These are phyloP conservation scores for Trifolium dubium DNA, from an alignment of 306 rosid species.

Conservation along the genomic window DNA sequence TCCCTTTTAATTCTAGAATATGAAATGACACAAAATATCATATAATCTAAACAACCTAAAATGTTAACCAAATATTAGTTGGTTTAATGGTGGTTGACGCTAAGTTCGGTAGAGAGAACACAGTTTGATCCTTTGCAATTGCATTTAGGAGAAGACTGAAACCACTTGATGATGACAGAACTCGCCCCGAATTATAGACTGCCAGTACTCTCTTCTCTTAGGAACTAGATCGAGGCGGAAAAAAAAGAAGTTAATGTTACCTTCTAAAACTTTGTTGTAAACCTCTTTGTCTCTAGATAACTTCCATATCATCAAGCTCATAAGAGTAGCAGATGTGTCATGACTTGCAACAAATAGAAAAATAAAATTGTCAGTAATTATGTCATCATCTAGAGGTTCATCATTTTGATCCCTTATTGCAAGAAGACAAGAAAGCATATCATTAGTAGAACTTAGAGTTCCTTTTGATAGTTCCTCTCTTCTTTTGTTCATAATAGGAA, in stretches of 20 bases:
- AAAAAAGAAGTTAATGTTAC: constrained; percentile 38
- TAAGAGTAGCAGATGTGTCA: constrained; percentile 58
- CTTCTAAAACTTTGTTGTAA: constrained; percentile 57
- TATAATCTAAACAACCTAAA: no score
- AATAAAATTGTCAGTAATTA: constrained; percentile 51
- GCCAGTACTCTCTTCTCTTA: no score
- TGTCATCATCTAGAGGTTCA: constrained; percentile 44
- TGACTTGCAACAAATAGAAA: constrained; percentile 54
- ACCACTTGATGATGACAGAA: no score
- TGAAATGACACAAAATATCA: no score
- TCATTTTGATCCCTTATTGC: constrained; percentile 58
- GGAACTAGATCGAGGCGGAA: no score
- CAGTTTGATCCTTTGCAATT: no score
- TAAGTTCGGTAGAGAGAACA: no score
- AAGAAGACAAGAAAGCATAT: constrained; percentile 49
- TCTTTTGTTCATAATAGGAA: constrained; percentile 53
- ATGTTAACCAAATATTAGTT: no score
- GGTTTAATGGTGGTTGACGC: no score
- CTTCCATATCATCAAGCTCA: constrained; percentile 59
- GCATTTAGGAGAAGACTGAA: no score
- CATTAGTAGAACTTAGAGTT: constrained; percentile 43
- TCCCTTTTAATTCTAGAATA: no score
- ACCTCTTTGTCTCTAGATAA: constrained; percentile 51
- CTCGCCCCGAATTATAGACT: no score
- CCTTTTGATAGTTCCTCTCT: constrained; percentile 44